Evolutionary conservation across 2,329 filamentous ascomycete genomes (phyloP).

Genomic region (Diaporthe sp.): DNA sequence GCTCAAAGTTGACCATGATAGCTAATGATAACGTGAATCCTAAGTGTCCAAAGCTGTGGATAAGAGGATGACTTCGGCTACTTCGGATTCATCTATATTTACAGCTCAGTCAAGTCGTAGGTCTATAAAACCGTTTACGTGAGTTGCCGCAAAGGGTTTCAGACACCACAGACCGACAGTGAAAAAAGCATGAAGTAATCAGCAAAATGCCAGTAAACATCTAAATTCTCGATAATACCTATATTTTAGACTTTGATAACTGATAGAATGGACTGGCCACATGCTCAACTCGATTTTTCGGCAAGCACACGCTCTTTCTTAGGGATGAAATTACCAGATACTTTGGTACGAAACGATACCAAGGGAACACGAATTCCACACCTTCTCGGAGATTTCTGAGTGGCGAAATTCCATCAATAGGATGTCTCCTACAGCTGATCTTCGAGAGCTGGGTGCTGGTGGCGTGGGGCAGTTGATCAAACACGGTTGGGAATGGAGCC

Average conservation of each 20-base stretch:
- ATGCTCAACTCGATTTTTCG: not conserved
- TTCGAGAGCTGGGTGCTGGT: too few species aligned
- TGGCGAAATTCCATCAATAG: too few species aligned
- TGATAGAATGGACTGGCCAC: not conserved
- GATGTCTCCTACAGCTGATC: too few species aligned
- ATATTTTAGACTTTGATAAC: not conserved
- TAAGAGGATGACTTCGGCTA: too few species aligned
- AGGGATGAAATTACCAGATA: not conserved
- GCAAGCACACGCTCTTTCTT: not conserved
- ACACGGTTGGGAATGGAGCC: too few species aligned
- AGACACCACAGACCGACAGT: not conserved
- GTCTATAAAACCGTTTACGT: not conserved
- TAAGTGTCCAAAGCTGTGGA: too few species aligned
- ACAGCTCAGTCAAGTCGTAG: not conserved
- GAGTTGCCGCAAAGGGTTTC: not conserved
- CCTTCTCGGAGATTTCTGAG: not conserved
- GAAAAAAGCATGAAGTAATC: not conserved
- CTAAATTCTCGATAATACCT: not conserved
- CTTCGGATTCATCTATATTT: not conserved
- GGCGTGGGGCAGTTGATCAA: too few species aligned
- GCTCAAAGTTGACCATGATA: too few species aligned
- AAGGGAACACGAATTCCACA: not conserved
- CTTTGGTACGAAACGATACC: not conserved
- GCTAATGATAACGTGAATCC: too few species aligned
- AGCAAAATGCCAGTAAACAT: not conserved